Evolutionary conservation across 2,329 filamentous ascomycete species (phyloP).

Genomic region (Cercospora zeae-maydis): DNA sequence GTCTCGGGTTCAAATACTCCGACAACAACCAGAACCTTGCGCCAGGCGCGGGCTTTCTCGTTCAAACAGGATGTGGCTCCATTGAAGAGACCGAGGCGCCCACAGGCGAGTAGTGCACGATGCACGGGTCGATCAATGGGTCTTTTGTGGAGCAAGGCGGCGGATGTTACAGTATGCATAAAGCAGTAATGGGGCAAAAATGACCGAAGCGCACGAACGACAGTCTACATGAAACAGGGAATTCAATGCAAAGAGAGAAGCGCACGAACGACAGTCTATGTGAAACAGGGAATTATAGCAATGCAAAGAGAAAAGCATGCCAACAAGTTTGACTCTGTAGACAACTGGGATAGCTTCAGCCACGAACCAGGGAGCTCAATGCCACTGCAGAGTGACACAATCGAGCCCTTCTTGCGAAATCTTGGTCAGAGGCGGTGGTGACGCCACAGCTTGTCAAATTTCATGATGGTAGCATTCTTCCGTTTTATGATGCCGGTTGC

Average conservation of each 20-base stretch:
- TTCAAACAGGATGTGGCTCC: constrained; percentile 29
- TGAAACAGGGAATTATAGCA: constrained; percentile 12
- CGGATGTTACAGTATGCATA: background rate
- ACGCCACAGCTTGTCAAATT: constrained; percentile 12
- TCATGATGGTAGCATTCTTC: background rate
- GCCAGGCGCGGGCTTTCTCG: constrained; percentile 25
- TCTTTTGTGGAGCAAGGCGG: background rate
- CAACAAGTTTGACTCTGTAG: constrained; percentile 1
- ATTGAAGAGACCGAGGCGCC: constrained; percentile 18
- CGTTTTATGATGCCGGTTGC: background rate
- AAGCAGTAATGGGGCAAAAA: background rate
- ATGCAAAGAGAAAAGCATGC: constrained; percentile 1
- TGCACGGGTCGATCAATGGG: background rate
- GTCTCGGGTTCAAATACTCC: constrained; percentile 27
- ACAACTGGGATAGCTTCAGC: constrained; percentile 15
- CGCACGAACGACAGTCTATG: constrained; percentile 3
- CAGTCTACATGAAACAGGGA: constrained; percentile 13
- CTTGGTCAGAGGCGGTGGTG: constrained; percentile 17
- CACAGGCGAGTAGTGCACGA: constrained; percentile 11
- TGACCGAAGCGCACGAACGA: background rate
- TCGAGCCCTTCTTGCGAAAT: constrained; percentile 16
- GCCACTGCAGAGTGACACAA: constrained; percentile 20
- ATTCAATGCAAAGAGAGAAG: too few species aligned
- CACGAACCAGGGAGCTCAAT: constrained; percentile 15
- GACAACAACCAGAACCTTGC: constrained; percentile 22